Conservation (phyloP, 306 rosid species). For the Fagus sylvatica region DNA sequence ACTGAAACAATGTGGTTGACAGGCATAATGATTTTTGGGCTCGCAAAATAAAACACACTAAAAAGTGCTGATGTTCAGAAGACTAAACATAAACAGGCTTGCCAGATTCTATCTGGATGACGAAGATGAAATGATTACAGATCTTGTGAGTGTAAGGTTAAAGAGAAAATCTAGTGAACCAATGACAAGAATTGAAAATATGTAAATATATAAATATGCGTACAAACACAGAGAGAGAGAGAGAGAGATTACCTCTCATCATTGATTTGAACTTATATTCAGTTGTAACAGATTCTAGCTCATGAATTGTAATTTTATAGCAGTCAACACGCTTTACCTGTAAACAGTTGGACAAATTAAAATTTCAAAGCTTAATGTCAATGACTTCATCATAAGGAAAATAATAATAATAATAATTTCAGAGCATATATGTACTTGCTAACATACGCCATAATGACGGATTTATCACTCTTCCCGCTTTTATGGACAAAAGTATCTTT, state of each 20-base stretch:
- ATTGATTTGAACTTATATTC: constrained; percentile 82
- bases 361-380: neutral
- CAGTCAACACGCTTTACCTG: constrained; percentile 88
- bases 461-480: too few relatives aligned
- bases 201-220: neutral
- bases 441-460: too few relatives aligned
- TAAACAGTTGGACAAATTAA: constrained; percentile 11
- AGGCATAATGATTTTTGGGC: neutral
- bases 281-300: constrained; percentile 78
- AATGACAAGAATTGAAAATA: neutral
- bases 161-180: neutral
- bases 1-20: neutral
- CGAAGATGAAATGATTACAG: neutral
- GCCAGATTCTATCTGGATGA: neutral
- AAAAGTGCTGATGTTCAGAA: neutral
- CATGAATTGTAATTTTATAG: constrained; percentile 59
- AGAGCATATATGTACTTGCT: neutral
- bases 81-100: neutral
- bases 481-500: too few relatives aligned
- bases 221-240: constrained; percentile 4
- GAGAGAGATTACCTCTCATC: constrained; percentile 84
- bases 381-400: neutral
- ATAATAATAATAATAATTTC: neutral
- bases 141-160: neutral
- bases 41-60: neutral